Conservation (phyloP, 805 yeast genomes). For the Yarrowia bubula region DNA sequence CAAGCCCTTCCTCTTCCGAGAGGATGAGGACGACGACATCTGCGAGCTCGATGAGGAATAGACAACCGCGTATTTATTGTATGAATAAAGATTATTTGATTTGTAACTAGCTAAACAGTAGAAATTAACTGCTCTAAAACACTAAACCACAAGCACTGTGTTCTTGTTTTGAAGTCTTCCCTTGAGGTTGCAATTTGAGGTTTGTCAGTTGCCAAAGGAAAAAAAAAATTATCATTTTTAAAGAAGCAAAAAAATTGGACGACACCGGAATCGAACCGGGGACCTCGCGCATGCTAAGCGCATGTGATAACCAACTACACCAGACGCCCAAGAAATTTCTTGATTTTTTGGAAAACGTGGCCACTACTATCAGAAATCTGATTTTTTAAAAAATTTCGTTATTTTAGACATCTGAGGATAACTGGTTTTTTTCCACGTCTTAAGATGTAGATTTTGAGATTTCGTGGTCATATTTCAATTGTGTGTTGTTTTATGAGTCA, state of each 20-base stretch:
- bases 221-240: neutral
- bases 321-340: conserved; percentile 12
- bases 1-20: conserved; percentile 41
- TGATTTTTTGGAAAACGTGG: neutral
- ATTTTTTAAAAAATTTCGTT: neutral
- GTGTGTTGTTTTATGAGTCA: too few species aligned
- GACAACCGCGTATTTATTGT: conserved; percentile 16
- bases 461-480: too few species aligned
- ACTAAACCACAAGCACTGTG: neutral
- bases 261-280: conserved; percentile 27
- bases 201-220: too few species aligned
- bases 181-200: too few species aligned
- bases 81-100: neutral
- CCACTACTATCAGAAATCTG: neutral
- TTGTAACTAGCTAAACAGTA: neutral
- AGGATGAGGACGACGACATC: conserved; percentile 30
- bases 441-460: too few species aligned
- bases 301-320: conserved; percentile 26
- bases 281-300: conserved; percentile 27
- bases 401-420: too few species aligned
- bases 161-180: too few species aligned
- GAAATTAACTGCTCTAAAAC: too few species aligned
- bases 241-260: neutral
- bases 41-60: conserved; percentile 25
- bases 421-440: too few species aligned